Conservation (phyloP, 495 filamentous ascomycete genomes). For the Penicillium robsamsonii region DNA sequence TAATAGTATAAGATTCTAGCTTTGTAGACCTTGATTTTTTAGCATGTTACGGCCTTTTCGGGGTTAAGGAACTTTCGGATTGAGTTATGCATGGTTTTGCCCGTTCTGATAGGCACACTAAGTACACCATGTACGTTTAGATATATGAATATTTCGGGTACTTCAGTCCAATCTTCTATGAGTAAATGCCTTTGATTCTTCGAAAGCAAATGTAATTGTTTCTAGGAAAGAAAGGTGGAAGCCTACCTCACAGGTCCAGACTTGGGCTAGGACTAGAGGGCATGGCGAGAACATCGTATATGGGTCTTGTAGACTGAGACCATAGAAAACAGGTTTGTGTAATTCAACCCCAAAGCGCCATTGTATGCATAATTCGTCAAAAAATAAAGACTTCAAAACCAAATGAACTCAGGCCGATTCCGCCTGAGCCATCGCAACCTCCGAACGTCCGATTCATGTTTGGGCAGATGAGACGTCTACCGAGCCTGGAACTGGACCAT, state of each 20-base stretch:
- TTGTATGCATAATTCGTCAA: conserved; percentile 28
- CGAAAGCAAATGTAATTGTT: neutral
- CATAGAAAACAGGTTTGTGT: conserved; percentile 9
- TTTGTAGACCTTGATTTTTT: neutral
- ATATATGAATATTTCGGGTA: neutral
- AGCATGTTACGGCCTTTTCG: neutral
- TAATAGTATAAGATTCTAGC: conserved; percentile 5
- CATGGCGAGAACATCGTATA: neutral
- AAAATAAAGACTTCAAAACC: conserved; percentile 14
- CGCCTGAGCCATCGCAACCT: neutral
- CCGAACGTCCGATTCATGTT: neutral
- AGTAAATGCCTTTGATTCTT: neutral
- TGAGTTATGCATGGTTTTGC: neutral
- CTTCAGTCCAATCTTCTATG: neutral
- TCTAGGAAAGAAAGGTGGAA: neutral
- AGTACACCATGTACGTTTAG: neutral
- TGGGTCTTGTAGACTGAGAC: neutral
- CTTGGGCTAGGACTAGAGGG: neutral
- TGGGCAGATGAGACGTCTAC: conserved; percentile 32
- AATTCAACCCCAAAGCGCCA: conserved; percentile 34
- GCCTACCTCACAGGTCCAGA: neutral
- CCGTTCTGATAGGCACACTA: neutral
- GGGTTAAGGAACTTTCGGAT: neutral
- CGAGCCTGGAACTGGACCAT: conserved; percentile 99
- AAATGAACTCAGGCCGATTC: conserved; percentile 11